Base-by-base conservation (phyloP, 2,329 filamentous ascomycete species). In the Scedosporium aurantiacum region DNA sequence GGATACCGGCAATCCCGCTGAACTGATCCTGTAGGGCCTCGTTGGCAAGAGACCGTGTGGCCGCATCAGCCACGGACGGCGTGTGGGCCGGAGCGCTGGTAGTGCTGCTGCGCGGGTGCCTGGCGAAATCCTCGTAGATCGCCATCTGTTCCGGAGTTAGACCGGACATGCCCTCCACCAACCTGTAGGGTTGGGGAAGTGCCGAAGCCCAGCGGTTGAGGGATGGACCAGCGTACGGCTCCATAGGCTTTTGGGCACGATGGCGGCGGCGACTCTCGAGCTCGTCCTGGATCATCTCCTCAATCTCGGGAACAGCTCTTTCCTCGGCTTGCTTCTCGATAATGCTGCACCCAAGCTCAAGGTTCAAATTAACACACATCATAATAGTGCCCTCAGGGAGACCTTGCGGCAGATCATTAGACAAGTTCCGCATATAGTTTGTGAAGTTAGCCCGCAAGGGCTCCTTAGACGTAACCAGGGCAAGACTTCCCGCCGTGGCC, bases 341-440 rank as follows among this genome's bases (percentile, higher is more conserved):
- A 64, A 97, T 90, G 67, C 84, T 88, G 70, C 94, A 97, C 56
- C 95, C 93, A 47, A 91, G 82, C 67, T 99, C 94, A 32, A 99
- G 82, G 71, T 99, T 99, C 66, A 95, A 93, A 72, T 97, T 99
- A 64, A 99, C 93, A 73, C 95, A 97, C 90, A 99, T 97, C 62
- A 97, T 84, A 64, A 99, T 94, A 37, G 94, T 90, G 5, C 94
- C 94, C 75, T 99, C 94, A 0, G 94, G 91, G 64, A 99, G 82
- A 16, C 90, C 89, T 60, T 90, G 88, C 60, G 90, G 86, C 43
- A 96, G 82, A 43, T 87, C 84, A 57, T 75, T 78, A 2, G 84
- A 81, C n/a, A 86, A 73, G 57, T 80, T 80, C 60, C 94, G 88
- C 72, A 99, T 91, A 70, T 97, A 96, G 74, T 97, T 99, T 60